Evolutionary conservation across 2,329 filamentous ascomycete genomes (phyloP), one percentile per base, ranked within the genome.

Genomic region (Verticillium nubilum): DNA sequence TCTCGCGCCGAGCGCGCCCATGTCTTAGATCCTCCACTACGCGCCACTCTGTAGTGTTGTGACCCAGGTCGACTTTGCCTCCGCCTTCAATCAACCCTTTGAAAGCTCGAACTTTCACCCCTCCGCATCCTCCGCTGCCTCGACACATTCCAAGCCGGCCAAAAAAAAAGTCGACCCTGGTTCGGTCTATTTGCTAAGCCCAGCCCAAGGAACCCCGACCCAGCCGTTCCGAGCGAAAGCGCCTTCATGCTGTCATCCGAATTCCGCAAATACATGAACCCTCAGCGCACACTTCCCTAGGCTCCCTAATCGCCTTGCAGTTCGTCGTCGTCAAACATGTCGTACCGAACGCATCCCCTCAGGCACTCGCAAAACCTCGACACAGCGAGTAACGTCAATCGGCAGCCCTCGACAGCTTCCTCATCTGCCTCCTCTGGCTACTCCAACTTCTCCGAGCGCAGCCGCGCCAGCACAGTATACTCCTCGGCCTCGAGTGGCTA

Each of bases 351-450:
- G 64, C 82, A 84, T 69, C 80, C 83, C 58, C 79, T 87, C 61
- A 80, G 83, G 65, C 83, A 86, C 71, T 79, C 81, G 64, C 79
- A 80, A 62, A 81, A 79, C 58, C 69, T 75, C 67, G 81, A 85
- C 69, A 76, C 76, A 63, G 66, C 72, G 63, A 67, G 72, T 72
- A 67, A 69, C 59, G 67, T 86, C 65, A 78, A 77, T 63, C 81
- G 89, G 65, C 86, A 90, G 67, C 80, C 85, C 31, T 92, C 89
- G 5, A 91, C 84, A 60, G 85, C 86, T 35, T 88, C 87, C 10
- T 90, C 89, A 6, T 86, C 85, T n/a, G 84, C 83, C 58, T 92
- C 89, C 3, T 90, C 88, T 3, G 83, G 80, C 59, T 89, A 86
- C 70, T 90, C 88, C 1, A 78, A 80, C 62, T 68, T 73, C 56